Base-by-base conservation (phyloP, 106 monocot species). In the Allium sativum region DNA sequence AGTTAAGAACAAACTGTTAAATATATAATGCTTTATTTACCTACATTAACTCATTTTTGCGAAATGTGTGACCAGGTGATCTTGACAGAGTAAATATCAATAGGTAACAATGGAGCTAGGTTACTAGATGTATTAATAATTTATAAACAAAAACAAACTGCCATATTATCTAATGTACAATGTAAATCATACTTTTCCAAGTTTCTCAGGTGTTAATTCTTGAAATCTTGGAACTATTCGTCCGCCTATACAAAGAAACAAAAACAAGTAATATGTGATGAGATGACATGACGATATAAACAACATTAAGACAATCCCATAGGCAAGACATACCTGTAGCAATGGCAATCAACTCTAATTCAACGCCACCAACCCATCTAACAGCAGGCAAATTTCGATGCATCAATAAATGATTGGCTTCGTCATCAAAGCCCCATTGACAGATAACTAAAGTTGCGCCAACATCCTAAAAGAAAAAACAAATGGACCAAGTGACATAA, bases 291-390 rank as follows among this genome's bases (percentile, higher is more conserved):
- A 11, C 45, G 31, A 31, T 31, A 31, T 31, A 5, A 31, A 31
- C 31, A 31, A 31, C 5, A 31, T 31, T 40, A 18, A 11, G 20
- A 62, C 47, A 7, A 48, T 19, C 10, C 22, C 18, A 48, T 11
- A 48, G 17, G 48, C 0, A 50, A 50, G 22, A 61, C 63, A 64
- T 44, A 92, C 98, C 98, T 78, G 98, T 98, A 51, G 98, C 98
- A 42, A 98, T 98, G 56, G 98, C 98, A 76, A 98, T 98, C 73
- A 98, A 73, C 52, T 98, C 98, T 64, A 98, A 63, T 79, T 98
- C 98, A 41, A 98, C 98, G 77, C 98, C 98, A 72, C 98, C 98
- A 82, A 98, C 98, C 98, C 98, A 92, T 83, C 98, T 88, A 69
- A 98, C 98, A 74, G 98, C 98, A 76, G 98, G 98, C 40, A 98